Evolutionary conservation across 371 early-diverging fungal species (phyloP).

Genomic region (Mucor circinelloides): DNA sequence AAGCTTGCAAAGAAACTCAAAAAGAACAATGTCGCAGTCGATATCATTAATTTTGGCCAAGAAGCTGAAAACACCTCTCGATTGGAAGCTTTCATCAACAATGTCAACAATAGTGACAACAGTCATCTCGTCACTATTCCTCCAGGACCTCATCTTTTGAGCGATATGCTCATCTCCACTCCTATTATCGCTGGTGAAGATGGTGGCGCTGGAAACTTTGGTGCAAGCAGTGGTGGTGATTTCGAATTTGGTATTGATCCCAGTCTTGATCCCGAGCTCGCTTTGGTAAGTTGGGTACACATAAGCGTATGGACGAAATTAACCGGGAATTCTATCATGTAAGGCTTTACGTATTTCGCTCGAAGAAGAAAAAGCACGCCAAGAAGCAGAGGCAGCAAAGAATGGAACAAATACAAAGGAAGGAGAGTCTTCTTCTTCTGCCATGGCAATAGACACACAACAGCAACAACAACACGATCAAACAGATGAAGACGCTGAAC

Average conservation of each 20-base stretch:
- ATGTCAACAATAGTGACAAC: constrained; percentile 83
- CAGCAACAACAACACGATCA: background rate
- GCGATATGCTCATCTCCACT: constrained; percentile 85
- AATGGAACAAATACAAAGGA: constrained; percentile 27
- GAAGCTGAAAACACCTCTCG: constrained; percentile 87
- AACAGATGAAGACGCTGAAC: constrained; percentile 53
- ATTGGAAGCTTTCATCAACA: constrained; percentile 88
- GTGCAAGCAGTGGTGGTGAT: constrained; percentile 61
- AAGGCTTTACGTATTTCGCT: constrained; percentile 94
- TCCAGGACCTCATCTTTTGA: constrained; percentile 93
- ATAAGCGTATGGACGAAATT: background rate
- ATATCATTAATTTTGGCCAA: constrained; percentile 98
- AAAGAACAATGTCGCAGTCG: constrained; percentile 96
- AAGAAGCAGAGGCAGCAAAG: constrained; percentile 71
- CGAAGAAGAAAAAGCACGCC: constrained; percentile 95
- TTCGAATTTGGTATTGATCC: constrained; percentile 98
- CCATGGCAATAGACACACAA: constrained; percentile 52
- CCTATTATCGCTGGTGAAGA: constrained; percentile 88
- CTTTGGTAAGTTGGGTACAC: constrained; percentile 62
- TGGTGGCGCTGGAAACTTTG: constrained; percentile 68
- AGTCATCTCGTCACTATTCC: constrained; percentile 93
- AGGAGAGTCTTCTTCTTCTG: constrained; percentile 47
- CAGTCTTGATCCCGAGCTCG: constrained; percentile 94
- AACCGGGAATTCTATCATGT: background rate
- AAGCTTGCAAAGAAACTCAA: constrained; percentile 94